These are phyloP conservation scores for Scheffersomyces titani DNA, from an alignment of 1,139 yeast species.

Conservation along the genomic window DNA sequence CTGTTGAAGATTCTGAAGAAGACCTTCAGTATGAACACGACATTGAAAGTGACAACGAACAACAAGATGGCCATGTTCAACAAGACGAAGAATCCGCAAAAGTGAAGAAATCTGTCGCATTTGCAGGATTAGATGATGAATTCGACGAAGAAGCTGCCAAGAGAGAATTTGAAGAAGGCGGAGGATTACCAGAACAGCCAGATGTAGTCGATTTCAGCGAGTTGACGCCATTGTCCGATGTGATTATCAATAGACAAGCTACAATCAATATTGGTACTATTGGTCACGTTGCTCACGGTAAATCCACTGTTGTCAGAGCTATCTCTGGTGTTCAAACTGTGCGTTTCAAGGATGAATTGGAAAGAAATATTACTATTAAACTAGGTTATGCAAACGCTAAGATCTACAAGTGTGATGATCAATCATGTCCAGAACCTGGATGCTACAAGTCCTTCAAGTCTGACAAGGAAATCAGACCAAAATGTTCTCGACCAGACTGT, in stretches of 20 bases:
- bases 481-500: conserved; percentile 84
- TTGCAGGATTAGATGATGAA: conserved; percentile 73
- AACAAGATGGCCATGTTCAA: conserved; percentile 39
- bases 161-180: conserved; percentile 95
- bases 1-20: conserved; percentile 44
- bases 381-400: conserved; percentile 99
- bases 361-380: conserved; percentile 98
- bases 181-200: conserved; percentile 97
- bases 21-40: conserved; percentile 45
- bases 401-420: conserved; percentile 89
- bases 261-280: conserved; percentile 98
- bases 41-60: conserved; percentile 52
- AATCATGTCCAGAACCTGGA: conserved; percentile 89
- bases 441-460: conserved; percentile 94
- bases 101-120: conserved; percentile 78
- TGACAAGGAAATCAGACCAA: conserved; percentile 92
- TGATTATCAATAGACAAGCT: conserved; percentile 97
- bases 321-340: conserved; percentile 99
- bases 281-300: conserved; percentile 99
- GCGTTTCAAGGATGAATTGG: conserved; percentile 97
- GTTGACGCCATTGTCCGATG: conserved; percentile 88
- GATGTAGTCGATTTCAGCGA: conserved; percentile 76
- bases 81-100: conserved; percentile 35
- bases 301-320: conserved; percentile 97
- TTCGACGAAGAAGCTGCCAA: conserved; percentile 67